A percentile compares a stretch with the other conserved stretches of the same genome.
phyloP scores from a whole-genome alignment of 306 rosid genomes.

The Sicyos edulis region DNA sequence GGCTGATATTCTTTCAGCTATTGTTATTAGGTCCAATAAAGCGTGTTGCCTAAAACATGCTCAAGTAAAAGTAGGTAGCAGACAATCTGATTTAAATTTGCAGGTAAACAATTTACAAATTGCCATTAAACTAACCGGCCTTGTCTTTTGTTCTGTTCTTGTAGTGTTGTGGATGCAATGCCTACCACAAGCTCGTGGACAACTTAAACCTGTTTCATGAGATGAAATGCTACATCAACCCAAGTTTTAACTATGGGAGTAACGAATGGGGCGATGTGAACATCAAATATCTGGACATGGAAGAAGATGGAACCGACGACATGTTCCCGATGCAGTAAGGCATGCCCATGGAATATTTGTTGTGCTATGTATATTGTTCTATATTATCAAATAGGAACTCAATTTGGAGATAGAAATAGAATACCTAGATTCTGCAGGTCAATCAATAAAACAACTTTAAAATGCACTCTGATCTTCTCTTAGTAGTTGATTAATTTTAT shows the following conservation, averaged over 20 bases:
- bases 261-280: constrained; percentile 63
- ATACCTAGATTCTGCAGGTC: constrained; percentile 1
- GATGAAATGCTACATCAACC: constrained; percentile 75
- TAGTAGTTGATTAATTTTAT: no score
- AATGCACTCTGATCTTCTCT: no score
- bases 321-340: constrained; percentile 50
- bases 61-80: no score
- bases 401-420: constrained; percentile 4
- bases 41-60: background rate
- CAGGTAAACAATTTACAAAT: background rate
- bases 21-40: background rate
- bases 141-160: constrained; percentile 17
- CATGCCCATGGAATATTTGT: constrained; percentile 21
- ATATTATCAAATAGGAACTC: constrained; percentile 13
- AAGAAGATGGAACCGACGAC: constrained; percentile 36
- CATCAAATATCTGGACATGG: constrained; percentile 52
- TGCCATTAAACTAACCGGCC: background rate
- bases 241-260: constrained; percentile 64
- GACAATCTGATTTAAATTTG: background rate
- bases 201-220: constrained; percentile 88
- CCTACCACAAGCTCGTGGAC: constrained; percentile 93
- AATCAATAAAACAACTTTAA: background rate
- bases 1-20: background rate
- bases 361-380: constrained; percentile 35
- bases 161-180: constrained; percentile 90